Evolutionary conservation across 306 rosid genomes (phyloP), one percentile per base, ranked within the genome.

Genomic region (Cicer judaicum): DNA sequence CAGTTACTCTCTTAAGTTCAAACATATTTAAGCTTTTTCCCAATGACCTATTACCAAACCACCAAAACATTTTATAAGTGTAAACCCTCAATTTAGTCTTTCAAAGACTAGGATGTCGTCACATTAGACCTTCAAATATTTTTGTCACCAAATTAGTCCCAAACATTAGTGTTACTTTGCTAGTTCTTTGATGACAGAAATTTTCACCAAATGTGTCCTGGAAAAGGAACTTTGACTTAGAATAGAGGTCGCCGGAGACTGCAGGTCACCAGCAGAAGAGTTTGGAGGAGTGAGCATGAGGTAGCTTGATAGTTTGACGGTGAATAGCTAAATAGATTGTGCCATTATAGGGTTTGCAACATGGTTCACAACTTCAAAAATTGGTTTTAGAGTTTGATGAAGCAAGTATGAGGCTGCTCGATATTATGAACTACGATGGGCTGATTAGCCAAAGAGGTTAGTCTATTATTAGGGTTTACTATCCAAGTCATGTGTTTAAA

Each of bases 21-120:
- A 54, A 81, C 21, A 19, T 52, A 54, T 44, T 61, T 41, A 63
- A 53, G 56, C 56, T 16, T 43, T 70, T 59, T 16, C 66, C 61
- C 12, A 36, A 36, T 5, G 47, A 64, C 54, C 19, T 2, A 19
- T 12, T 14, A 18, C 52, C 54, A 74, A 64, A 68, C 59, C 57
- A 36, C 41, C 52, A 46, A 19, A 5, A 63, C 48, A 54, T 50
- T 14, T 53, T 40, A 29, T 53, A 24, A 68, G 13, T 47, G 59
- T 13, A 68, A 68, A 66, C 55, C 42, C 1, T 46, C 42, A 67
- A 44, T 67, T 67, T 24, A 21, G 48, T 21, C 16, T 10, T 43
- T 10, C n/a, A 43, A 43, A 43, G 54, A 65, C 43, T 44, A 1
- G 54, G 16, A 24, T 43, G 40, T 43, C 19, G 52, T 40, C 54